A percentile compares a stretch with the other conserved stretches of the same genome.
Evolutionary conservation across 352 stramenopile species (phyloP).

Genomic region (Phytophthora capsici): DNA sequence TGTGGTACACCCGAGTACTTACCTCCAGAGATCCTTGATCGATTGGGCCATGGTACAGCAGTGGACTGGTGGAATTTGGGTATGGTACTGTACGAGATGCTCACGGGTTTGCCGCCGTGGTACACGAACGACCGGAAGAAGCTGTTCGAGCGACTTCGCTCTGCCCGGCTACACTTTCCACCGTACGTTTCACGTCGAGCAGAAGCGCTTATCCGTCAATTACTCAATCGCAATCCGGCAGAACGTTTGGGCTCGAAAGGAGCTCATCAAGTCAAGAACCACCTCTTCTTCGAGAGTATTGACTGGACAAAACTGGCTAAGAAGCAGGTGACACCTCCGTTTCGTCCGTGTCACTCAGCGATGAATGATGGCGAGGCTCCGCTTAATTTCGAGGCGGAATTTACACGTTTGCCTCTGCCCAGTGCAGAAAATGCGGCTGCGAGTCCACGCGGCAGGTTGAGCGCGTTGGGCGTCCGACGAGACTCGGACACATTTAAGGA

Average conservation of each 20-base stretch:
- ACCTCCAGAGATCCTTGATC: slow-evolving; percentile 85
- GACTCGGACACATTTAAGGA: slow-evolving; percentile 84
- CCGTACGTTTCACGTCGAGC: slow-evolving; percentile 82
- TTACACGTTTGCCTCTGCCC: slow-evolving; percentile 83
- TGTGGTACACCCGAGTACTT: slow-evolving; percentile 91
- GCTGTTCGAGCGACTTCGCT: slow-evolving; percentile 85
- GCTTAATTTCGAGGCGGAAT: slow-evolving; percentile 88
- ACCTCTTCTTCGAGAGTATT: slow-evolving; percentile 83
- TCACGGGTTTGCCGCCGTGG: slow-evolving; percentile 84
- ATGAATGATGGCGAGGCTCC: slow-evolving; percentile 78
- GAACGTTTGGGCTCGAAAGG: slow-evolving; percentile 75
- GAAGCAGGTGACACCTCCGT: slow-evolving; percentile 72
- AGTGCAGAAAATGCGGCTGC: slow-evolving; percentile 55
- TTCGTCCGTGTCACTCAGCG: slow-evolving; percentile 76
- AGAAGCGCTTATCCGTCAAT: slow-evolving; percentile 77
- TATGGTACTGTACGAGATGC: slow-evolving; percentile 87
- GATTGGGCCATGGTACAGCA: slow-evolving; percentile 85
- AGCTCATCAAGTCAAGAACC: slow-evolving; percentile 69
- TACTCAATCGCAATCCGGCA: slow-evolving; percentile 81
- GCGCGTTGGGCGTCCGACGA: slow-evolving; percentile 32
- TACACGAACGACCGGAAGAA: slow-evolving; percentile 92
- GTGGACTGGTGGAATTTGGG: slow-evolving; percentile 95
- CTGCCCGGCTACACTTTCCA: slow-evolving; percentile 82
- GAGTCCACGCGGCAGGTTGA: slow-evolving; percentile 23
- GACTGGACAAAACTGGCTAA: slow-evolving; percentile 69